A percentile compares a stretch with the other conserved stretches of the same genome.
Evolutionary conservation across 768 basidiomycete genomes (phyloP).

Genomic region (Trametopsis cervina): DNA sequence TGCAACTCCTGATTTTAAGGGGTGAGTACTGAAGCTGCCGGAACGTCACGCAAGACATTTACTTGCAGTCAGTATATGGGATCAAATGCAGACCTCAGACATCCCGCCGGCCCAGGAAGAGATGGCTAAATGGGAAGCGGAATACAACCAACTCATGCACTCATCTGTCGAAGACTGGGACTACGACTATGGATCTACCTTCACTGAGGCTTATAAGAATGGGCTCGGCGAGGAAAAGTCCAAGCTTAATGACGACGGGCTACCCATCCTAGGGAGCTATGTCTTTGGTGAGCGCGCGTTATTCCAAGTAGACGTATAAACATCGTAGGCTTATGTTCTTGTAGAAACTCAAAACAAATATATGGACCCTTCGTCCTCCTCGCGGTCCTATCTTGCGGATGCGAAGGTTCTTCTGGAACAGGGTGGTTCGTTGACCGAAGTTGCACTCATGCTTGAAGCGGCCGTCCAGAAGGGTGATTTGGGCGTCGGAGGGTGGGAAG

Average conservation of each 20-base stretch:
- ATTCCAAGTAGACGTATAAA: not conserved
- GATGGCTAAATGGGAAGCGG: constrained; percentile 74
- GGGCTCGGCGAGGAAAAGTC: constrained; percentile 29
- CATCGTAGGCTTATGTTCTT: constrained; percentile 6
- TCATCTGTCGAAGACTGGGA: constrained; percentile 53
- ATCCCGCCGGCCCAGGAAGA: constrained; percentile 54
- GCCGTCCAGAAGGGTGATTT: constrained; percentile 79
- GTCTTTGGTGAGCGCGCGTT: constrained; percentile 56
- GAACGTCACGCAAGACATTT: no score
- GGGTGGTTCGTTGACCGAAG: constrained; percentile 85
- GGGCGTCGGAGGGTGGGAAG: constrained; percentile 77
- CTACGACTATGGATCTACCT: constrained; percentile 48
- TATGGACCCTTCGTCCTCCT: constrained; percentile 42
- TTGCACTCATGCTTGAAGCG: constrained; percentile 81
- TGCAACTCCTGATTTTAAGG: constrained; percentile 38
- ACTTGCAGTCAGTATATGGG: constrained; percentile 45
- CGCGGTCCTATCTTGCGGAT: constrained; percentile 48
- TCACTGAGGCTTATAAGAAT: constrained; percentile 60
- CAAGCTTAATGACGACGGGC: constrained; percentile 64
- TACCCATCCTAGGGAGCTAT: constrained; percentile 69
- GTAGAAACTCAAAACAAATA: constrained; percentile 71
- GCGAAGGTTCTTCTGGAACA: constrained; percentile 72
- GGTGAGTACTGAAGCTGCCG: constrained; percentile 37
- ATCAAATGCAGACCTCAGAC: constrained; percentile 51
- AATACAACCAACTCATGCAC: constrained; percentile 75